Percentiles rank a stretch among this genome's conserved stretches.
Conservation (phyloP, 768 basidiomycete genomes). For the Thelephora ganbajun region DNA sequence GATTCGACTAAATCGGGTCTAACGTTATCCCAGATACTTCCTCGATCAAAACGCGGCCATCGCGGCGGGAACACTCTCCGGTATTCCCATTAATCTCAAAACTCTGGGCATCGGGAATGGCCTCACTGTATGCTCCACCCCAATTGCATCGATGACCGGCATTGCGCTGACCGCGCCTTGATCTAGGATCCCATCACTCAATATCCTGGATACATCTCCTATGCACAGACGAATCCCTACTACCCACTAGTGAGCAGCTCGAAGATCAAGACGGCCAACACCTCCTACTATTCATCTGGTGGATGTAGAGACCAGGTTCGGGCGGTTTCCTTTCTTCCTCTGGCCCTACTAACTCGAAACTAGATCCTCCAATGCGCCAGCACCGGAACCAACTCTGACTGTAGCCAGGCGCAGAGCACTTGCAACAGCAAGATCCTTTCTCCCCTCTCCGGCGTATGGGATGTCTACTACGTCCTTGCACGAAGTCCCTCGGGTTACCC, state of each 20-base stretch:
- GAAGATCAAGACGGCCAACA: slow-evolving; percentile 27
- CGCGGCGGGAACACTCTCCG: slow-evolving; percentile 27
- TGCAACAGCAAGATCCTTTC: slow-evolving; percentile 45
- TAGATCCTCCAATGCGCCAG: slow-evolving; percentile 42
- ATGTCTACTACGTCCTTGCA: slow-evolving; percentile 38
- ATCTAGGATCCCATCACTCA: slow-evolving; percentile 27
- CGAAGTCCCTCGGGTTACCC: slow-evolving; percentile 34
- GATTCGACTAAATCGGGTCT: background rate
- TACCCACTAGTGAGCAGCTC: slow-evolving; percentile 34
- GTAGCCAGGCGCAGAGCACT: slow-evolving; percentile 40
- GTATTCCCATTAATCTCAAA: slow-evolving; percentile 42
- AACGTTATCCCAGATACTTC: slow-evolving; percentile 23
- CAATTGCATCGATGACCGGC: background rate
- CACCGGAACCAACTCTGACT: slow-evolving; percentile 31
- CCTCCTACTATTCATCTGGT: slow-evolving; percentile 23
- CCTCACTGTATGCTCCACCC: slow-evolving; percentile 30
- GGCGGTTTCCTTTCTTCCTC: background rate
- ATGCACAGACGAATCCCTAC: slow-evolving; percentile 43
- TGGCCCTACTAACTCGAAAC: background rate
- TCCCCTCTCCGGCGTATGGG: slow-evolving; percentile 39
- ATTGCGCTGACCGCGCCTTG: background rate
- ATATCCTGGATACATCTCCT: slow-evolving; percentile 44
- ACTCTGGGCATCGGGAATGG: slow-evolving; percentile 51
- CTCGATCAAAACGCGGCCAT: slow-evolving; percentile 46
- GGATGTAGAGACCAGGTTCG: slow-evolving; percentile 39